Evolutionary conservation across 1,139 yeast genomes (phyloP).

Genomic region (Hemisphaericaspora xylofermentans): DNA sequence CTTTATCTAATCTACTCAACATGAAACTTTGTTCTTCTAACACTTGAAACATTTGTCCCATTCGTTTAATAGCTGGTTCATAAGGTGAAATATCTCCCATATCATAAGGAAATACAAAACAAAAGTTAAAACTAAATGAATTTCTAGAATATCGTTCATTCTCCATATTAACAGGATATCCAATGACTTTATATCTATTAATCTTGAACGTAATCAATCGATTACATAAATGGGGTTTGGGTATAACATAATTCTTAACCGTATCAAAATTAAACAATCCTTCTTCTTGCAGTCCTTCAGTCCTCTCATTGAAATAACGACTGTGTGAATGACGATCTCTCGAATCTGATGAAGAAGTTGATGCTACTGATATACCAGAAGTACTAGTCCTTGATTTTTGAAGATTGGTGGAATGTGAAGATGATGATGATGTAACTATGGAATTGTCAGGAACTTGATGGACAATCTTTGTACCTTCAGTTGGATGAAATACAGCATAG

Average conservation of each 20-base stretch:
- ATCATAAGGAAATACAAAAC: conserved; percentile 84
- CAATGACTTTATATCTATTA: conserved; percentile 69
- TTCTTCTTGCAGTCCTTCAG: conserved; percentile 17
- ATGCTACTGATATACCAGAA: conserved; percentile 6
- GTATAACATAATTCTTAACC: conserved; percentile 86
- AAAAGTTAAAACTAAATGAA: conserved; percentile 88
- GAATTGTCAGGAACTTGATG: conserved; percentile 82
- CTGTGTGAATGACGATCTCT: neutral
- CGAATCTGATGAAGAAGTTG: conserved; percentile 3
- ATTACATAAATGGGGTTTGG: conserved; percentile 89
- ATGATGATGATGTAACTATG: conserved; percentile 36
- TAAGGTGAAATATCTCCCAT: conserved; percentile 76
- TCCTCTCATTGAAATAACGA: conserved; percentile 7
- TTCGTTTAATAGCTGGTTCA: conserved; percentile 78
- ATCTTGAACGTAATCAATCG: conserved; percentile 72
- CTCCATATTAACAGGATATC: conserved; percentile 87
- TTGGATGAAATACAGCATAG: conserved; percentile 91
- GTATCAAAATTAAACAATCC: conserved; percentile 76
- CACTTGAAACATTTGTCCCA: conserved; percentile 87
- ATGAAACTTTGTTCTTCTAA: conserved; percentile 86
- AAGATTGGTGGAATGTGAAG: conserved; percentile 18
- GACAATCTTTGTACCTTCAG: conserved; percentile 91
- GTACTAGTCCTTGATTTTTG: neutral
- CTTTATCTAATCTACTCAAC: conserved; percentile 54
- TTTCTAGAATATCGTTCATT: conserved; percentile 80